Base-by-base conservation (phyloP, 2,329 filamentous ascomycete species). In the Colletotrichum cereale region DNA sequence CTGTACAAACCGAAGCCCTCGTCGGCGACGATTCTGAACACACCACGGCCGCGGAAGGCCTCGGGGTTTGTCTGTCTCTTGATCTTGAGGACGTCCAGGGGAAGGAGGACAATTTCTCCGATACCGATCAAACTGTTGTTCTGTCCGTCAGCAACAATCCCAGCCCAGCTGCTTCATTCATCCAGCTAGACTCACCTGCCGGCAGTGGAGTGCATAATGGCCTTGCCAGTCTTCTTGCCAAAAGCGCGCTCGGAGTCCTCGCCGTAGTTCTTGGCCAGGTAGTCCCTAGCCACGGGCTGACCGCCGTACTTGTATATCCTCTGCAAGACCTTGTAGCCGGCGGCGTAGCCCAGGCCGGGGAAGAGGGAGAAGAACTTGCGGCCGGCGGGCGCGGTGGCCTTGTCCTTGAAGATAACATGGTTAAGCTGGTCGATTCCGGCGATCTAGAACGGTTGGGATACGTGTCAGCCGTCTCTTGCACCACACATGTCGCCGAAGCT, bases 11-110 rank as follows among this genome's bases (percentile, higher is more conserved):
- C 95, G 79, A 98, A 97, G 44, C 96, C 96, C 83, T 99, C 96
- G 80, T 99, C 96, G 71, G 90, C 89, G 73, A 99, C 89, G 75
- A 99, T 98, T 84, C 89, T 92, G 80, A 98, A 85, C 72, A 99
- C 88, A 73, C 96, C 96, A 78, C 96, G 93, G 77, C 96, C 96
- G 76, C 95, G 91, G 91, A 99, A 99, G 44, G 96, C 95, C 80
- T 98, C 96, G 50, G 96, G 96, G 87, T 99, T 99, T 76, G 96
- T 99, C 86, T 99, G 96, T 78, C 96, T 92, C 90, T 99, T 99
- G 86, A 99, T 99, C 90, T 99, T 99, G 74, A 99, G 89, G 48
- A 99, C 96, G 78, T 99, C 96, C 73, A 99, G 90, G 52, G 96
- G 96, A 50, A 99, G 89, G 38, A 99, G 90, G 71, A 99, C 90